Conservation (phyloP, 208 protist genomes). For the Blechomonas ayalai region DNA sequence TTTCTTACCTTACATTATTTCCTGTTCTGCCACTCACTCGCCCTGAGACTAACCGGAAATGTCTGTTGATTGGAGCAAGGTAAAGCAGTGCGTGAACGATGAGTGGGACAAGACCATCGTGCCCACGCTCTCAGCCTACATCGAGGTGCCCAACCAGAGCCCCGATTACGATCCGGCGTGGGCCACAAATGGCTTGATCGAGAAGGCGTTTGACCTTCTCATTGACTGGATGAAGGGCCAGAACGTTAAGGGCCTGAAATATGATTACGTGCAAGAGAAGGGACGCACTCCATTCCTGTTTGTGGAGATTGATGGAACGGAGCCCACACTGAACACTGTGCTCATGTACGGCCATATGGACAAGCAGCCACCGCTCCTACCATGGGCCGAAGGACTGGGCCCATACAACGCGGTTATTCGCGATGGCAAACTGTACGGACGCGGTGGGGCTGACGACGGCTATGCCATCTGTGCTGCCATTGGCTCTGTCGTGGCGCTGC, state of each 20-base stretch:
- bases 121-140: conserved; percentile 75
- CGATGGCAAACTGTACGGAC: conserved; percentile 88
- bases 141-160: conserved; percentile 92
- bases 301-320: conserved; percentile 65
- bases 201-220: conserved; percentile 82
- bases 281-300: conserved; percentile 83
- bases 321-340: conserved; percentile 52
- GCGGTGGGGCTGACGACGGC: conserved; percentile 89
- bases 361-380: conserved; percentile 93
- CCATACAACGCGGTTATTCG: conserved; percentile 79
- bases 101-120: conserved; percentile 86
- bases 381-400: conserved; percentile 87
- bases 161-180: conserved; percentile 87
- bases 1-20: too few relatives aligned
- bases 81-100: conserved; percentile 38
- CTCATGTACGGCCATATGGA: conserved; percentile 97
- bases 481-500: conserved; percentile 52
- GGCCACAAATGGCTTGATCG: conserved; percentile 80
- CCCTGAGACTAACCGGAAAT: too few relatives aligned
- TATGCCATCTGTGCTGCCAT: conserved; percentile 84
- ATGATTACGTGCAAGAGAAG: conserved; percentile 63
- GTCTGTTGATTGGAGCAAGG: conserved; percentile 35
- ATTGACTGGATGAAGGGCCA: conserved; percentile 82
- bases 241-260: conserved; percentile 60
- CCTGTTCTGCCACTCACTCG: too few relatives aligned